A percentile compares a stretch with the other conserved stretches of the same genome.
Conservation (phyloP, 306 rosid genomes). For the Acacia confusa region DNA sequence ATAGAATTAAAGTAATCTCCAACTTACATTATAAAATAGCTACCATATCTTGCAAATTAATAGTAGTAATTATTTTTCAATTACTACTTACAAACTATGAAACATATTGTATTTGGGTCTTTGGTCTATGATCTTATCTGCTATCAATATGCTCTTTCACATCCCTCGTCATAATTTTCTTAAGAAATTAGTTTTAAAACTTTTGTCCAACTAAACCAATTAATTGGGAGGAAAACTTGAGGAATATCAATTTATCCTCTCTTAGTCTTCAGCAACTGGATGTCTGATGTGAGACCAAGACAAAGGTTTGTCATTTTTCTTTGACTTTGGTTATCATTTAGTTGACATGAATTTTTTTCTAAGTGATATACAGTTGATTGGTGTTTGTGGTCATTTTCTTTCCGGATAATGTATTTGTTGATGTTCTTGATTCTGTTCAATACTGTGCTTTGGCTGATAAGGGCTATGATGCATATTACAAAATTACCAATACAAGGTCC, state of each 20-base stretch:
- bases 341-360: not conserved
- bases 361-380: slow-evolving; percentile 22
- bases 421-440: slow-evolving; percentile 89
- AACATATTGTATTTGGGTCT: no score
- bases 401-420: slow-evolving; percentile 93
- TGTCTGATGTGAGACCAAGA: slow-evolving; percentile 86
- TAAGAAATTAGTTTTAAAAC: no score
- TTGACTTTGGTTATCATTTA: slow-evolving; percentile 11
- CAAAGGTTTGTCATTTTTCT: slow-evolving; percentile 63
- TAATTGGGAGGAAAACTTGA: no score
- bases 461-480: slow-evolving; percentile 89
- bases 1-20: not conserved
- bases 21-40: slow-evolving; percentile 14
- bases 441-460: slow-evolving; percentile 81
- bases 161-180: no score
- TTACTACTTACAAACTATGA: no score
- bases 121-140: no score
- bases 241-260: no score
- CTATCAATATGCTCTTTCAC: no score
- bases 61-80: no score
- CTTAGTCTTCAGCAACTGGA: slow-evolving; percentile 92
- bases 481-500: slow-evolving; percentile 80
- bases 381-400: slow-evolving; percentile 30
- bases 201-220: no score
- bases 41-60: no score